Evolutionary conservation across 768 basidiomycete species (phyloP).

Genomic region (Leccinum obscurum): DNA sequence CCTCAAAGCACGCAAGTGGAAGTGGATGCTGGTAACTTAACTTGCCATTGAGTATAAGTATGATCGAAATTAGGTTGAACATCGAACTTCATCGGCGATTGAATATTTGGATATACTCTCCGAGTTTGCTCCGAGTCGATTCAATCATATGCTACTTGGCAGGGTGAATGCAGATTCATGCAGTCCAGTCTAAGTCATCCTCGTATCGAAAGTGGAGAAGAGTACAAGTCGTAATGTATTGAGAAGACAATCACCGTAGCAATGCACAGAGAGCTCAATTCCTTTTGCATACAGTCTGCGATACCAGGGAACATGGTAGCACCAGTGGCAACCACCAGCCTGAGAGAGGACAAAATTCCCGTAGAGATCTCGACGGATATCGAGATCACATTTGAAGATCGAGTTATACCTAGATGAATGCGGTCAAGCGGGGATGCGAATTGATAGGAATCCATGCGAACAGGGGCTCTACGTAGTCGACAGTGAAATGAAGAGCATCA

Average conservation of each 20-base stretch:
- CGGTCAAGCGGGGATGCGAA: neutral
- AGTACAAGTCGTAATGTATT: slow-evolving; percentile 24
- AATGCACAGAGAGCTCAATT: slow-evolving; percentile 59
- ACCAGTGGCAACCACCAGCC: slow-evolving; percentile 52
- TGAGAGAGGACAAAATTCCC: slow-evolving; percentile 48
- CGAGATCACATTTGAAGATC: slow-evolving; percentile 68
- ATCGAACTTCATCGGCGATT: neutral
- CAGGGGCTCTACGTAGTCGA: no score
- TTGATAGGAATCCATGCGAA: neutral
- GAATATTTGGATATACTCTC: neutral
- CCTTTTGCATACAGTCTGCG: slow-evolving; percentile 94
- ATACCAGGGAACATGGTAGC: slow-evolving; percentile 98
- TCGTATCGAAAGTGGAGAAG: slow-evolving; percentile 7
- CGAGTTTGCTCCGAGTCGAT: no score
- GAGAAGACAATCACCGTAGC: slow-evolving; percentile 15
- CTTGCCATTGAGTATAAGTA: no score
- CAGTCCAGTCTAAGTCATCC: neutral
- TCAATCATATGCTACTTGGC: neutral
- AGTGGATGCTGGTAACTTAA: no score
- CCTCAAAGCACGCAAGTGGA: no score
- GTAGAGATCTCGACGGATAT: slow-evolving; percentile 42
- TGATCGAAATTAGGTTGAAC: no score
- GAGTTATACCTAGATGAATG: slow-evolving; percentile 49
- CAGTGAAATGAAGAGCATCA: no score
- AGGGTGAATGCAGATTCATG: neutral